Conservation (phyloP, 108 stramenopile genomes). For the Skeletonema menzelii region DNA sequence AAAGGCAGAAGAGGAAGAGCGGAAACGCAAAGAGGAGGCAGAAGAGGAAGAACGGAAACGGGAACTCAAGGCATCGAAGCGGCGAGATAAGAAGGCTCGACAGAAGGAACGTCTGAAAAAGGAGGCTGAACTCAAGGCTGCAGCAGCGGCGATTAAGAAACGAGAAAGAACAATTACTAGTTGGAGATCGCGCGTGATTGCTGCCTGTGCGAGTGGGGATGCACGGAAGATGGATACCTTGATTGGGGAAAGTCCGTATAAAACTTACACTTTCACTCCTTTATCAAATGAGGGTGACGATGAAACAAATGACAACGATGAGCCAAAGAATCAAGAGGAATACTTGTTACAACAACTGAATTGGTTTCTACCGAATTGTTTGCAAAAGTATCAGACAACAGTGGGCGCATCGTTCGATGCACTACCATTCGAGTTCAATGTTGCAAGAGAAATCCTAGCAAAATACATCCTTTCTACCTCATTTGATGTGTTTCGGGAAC, state of each 20-base stretch:
- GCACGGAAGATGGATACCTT: conserved; percentile 58
- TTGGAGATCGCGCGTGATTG: conserved; percentile 75
- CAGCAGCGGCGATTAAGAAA: conserved; percentile 65
- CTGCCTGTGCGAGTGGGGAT: conserved; percentile 63
- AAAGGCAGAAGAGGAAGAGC: conserved; percentile 2
- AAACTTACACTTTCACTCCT: conserved; percentile 18
- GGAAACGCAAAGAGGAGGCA: conserved; percentile 27
- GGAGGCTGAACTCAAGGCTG: conserved; percentile 71
- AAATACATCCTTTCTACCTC: conserved; percentile 28
- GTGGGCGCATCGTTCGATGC: neutral
- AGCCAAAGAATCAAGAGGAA: conserved; percentile 23
- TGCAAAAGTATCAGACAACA: conserved; percentile 31
- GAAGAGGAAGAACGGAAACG: conserved; percentile 60
- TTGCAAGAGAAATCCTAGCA: conserved; percentile 32
- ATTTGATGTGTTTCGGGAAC: conserved; percentile 25
- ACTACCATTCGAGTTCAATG: conserved; percentile 21
- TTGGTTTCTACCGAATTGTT: conserved; percentile 42
- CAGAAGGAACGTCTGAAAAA: conserved; percentile 64
- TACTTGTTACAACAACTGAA: conserved; percentile 32
- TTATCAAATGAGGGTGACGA: neutral
- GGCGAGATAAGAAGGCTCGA: conserved; percentile 74
- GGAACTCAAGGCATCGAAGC: conserved; percentile 56
- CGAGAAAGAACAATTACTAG: conserved; percentile 65
- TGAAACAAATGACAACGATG: conserved; percentile 7
- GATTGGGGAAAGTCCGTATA: conserved; percentile 64